Conservation (phyloP, 352 stramenopile genomes). For the Peronospora tabacina region DNA sequence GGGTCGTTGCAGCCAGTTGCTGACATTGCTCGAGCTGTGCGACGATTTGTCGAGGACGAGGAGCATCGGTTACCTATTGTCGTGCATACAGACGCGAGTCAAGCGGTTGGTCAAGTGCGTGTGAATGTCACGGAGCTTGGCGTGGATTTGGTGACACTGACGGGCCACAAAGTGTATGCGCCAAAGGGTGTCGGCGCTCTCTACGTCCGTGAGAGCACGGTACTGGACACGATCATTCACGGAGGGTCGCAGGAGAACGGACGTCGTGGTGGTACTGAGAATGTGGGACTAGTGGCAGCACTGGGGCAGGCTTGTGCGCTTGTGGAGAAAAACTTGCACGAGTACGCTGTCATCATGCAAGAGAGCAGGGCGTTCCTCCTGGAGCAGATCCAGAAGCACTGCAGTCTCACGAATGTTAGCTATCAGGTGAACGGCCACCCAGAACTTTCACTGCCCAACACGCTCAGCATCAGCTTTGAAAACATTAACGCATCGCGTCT, state of each 20-base stretch:
- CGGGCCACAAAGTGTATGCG: conserved; percentile 97
- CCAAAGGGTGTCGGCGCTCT: conserved; percentile 89
- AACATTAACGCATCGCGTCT: conserved; percentile 78
- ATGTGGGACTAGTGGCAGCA: conserved; percentile 91
- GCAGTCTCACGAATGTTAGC: conserved; percentile 34
- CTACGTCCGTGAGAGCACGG: conserved; percentile 50
- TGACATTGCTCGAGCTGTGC: conserved; percentile 64
- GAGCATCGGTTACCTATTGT: conserved; percentile 53
- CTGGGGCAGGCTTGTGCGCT: conserved; percentile 84
- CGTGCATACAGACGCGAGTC: conserved; percentile 95
- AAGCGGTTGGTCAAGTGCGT: conserved; percentile 93
- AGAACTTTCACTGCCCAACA: conserved; percentile 90
- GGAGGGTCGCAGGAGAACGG: conserved; percentile 90
- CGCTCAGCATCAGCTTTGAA: conserved; percentile 91
- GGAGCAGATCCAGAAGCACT: conserved; percentile 46
- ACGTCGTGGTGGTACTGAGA: conserved; percentile 92
- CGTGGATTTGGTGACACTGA: conserved; percentile 94
- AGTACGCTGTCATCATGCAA: conserved; percentile 66
- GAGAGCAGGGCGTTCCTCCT: conserved; percentile 48
- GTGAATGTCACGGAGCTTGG: conserved; percentile 71
- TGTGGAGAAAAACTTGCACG: conserved; percentile 57
- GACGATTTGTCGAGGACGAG: conserved; percentile 26
- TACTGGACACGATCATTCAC: conserved; percentile 76
- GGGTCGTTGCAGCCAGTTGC: conserved; percentile 92
- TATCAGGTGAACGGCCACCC: conserved; percentile 84